Conservation (phyloP, 2,329 filamentous ascomycete species). For the Ascochyta viciae-villosae region DNA sequence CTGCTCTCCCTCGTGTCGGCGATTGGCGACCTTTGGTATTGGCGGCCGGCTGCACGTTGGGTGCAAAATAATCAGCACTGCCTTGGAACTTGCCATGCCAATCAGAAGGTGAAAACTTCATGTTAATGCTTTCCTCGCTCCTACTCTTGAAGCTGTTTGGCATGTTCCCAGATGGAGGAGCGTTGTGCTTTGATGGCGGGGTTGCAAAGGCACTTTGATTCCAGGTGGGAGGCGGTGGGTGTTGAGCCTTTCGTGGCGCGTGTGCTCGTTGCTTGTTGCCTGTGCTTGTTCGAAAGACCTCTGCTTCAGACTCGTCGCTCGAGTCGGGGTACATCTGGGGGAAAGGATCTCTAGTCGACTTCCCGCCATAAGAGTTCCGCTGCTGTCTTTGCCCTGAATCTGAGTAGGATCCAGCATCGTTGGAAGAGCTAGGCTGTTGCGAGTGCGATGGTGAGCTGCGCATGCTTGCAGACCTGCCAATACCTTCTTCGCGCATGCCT, state of each 20-base stretch:
- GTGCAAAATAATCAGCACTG: conserved; percentile 53
- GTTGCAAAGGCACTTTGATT: conserved; percentile 24
- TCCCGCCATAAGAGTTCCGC: conserved; percentile 35
- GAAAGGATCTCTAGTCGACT: conserved; percentile 27
- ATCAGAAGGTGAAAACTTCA: conserved; percentile 56
- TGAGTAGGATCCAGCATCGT: conserved; percentile 36
- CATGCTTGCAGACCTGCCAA: conserved; percentile 62
- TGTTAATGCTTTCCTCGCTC: conserved; percentile 59
- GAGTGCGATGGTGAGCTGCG: conserved; percentile 54
- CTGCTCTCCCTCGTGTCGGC: conserved; percentile 39
- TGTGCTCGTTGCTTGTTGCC: conserved; percentile 23
- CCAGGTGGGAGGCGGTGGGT: conserved; percentile 29
- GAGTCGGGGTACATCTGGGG: conserved; percentile 42
- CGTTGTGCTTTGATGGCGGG: conserved; percentile 25
- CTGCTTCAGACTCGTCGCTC: conserved; percentile 35
- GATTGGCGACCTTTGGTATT: conserved; percentile 37
- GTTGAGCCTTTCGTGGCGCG: conserved; percentile 23
- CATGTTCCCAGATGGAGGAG: conserved; percentile 25
- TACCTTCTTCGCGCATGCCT: conserved; percentile 63
- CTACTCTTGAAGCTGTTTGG: conserved; percentile 51
- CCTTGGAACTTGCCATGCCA: conserved; percentile 57
- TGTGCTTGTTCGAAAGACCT: conserved; percentile 23
- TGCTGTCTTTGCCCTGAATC: conserved; percentile 42
- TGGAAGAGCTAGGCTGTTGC: conserved; percentile 31
- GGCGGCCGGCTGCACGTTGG: conserved; percentile 35